Conservation (phyloP, 768 basidiomycete genomes). For the Cubamyces lactineus region DNA sequence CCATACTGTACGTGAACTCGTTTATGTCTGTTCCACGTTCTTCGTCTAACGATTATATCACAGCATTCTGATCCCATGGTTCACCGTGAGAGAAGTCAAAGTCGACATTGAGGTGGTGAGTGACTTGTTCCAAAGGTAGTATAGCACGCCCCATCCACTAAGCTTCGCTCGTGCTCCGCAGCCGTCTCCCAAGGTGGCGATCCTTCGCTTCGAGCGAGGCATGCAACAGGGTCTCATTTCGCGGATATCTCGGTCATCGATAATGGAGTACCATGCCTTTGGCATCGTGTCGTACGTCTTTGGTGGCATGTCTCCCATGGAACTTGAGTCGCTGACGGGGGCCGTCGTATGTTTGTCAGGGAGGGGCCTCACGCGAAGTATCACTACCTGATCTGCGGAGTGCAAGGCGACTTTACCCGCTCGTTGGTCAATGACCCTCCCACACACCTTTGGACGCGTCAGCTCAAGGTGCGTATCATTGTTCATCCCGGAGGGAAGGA, state of each 20-base stretch:
- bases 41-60: background rate
- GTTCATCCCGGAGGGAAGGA: background rate
- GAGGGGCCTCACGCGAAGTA: constrained; percentile 45
- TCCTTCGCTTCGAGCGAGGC: constrained; percentile 46
- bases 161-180: constrained; percentile 19
- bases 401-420: constrained; percentile 50
- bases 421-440: constrained; percentile 46
- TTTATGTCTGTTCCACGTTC: background rate
- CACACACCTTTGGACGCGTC: constrained; percentile 45
- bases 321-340: constrained; percentile 14
- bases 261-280: constrained; percentile 52
- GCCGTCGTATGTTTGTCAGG: constrained; percentile 28
- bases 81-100: constrained; percentile 42
- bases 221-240: constrained; percentile 51
- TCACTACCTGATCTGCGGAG: constrained; percentile 49
- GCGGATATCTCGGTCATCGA: constrained; percentile 43
- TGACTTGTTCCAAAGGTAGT: constrained; percentile 11
- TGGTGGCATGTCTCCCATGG: background rate
- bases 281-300: constrained; percentile 43
- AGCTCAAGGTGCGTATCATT: constrained; percentile 40
- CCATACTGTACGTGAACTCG: constrained; percentile 38
- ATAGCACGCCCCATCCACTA: constrained; percentile 2
- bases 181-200: constrained; percentile 48
- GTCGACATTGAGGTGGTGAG: constrained; percentile 47
- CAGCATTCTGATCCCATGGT: constrained; percentile 45